phyloP scores from a whole-genome alignment of 2,329 filamentous ascomycete species.

The Bipolaris sorokiniana region DNA sequence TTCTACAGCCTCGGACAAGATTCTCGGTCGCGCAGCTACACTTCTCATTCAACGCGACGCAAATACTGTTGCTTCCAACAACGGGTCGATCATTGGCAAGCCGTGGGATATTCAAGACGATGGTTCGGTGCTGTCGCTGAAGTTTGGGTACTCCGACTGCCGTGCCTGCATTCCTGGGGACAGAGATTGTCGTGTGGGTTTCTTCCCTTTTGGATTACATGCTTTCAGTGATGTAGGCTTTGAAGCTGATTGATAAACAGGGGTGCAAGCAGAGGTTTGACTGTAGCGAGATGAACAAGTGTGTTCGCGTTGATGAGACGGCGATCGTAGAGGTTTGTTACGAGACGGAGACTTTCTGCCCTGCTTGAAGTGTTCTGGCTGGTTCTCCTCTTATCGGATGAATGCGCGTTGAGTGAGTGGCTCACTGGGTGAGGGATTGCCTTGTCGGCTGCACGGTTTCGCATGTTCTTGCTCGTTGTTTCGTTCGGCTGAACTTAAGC shows the following conservation, averaged over 20 bases:
- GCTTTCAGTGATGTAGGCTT: neutral
- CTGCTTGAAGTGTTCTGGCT: neutral
- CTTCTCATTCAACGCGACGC: neutral
- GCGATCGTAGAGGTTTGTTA: neutral
- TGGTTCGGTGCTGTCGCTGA: neutral
- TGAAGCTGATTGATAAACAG: neutral
- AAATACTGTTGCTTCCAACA: neutral
- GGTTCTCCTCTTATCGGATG: neutral
- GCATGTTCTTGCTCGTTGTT: neutral
- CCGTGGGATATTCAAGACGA: too few species aligned
- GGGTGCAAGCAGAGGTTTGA: conserved; percentile 15
- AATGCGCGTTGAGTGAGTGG: neutral
- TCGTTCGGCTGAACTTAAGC: neutral
- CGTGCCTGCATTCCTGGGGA: neutral
- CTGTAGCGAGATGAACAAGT: conserved; percentile 21
- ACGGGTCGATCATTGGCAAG: too few species aligned
- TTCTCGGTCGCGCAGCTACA: neutral
- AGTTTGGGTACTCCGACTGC: neutral
- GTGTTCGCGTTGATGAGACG: conserved; percentile 4
- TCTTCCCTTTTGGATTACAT: neutral
- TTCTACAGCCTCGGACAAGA: neutral
- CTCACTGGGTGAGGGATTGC: neutral
- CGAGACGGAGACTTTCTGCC: neutral
- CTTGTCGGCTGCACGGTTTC: neutral
- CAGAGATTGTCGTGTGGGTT: conserved; percentile 9